Conservation (phyloP, 176 grass and related monocot species). For the Ensete glaucum region DNA sequence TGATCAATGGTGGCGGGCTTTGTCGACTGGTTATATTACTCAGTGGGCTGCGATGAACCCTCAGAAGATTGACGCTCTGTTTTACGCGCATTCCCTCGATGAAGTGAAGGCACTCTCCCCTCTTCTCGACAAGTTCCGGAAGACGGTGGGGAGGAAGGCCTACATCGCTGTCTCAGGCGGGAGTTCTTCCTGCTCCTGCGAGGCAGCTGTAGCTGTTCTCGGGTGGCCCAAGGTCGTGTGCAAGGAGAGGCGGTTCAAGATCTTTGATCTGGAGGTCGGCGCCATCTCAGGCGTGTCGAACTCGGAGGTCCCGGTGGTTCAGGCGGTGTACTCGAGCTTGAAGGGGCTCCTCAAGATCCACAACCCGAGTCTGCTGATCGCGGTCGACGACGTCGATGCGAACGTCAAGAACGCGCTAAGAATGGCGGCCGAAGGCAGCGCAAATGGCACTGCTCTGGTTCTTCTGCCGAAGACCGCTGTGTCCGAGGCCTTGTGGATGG, state of each 20-base stretch:
- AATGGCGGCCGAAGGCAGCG: constrained; percentile 43
- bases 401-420: constrained; percentile 77
- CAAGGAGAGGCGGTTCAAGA: constrained; percentile 92
- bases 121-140: constrained; percentile 66
- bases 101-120: constrained; percentile 63
- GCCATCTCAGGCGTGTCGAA: constrained; percentile 54
- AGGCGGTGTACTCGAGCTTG: constrained; percentile 80
- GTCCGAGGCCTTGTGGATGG: constrained; percentile 90
- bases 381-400: constrained; percentile 31
- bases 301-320: constrained; percentile 66
- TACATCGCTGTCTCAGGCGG: constrained; percentile 83
- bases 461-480: constrained; percentile 51
- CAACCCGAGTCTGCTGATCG: constrained; percentile 66
- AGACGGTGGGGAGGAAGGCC: constrained; percentile 41
- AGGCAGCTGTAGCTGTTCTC: constrained; percentile 51
- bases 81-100: constrained; percentile 70
- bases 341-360: constrained; percentile 67
- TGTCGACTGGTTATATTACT: constrained; percentile 79
- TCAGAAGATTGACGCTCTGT: constrained; percentile 85
- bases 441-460: constrained; percentile 56
- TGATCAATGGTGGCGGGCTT: constrained; percentile 93
- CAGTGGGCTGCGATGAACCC: constrained; percentile 95
- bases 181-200: constrained; percentile 48
- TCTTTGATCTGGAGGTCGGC: constrained; percentile 68
- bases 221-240: constrained; percentile 83